Evolutionary conservation across 2,329 filamentous ascomycete species (phyloP).

Genomic region (Karstenula rhodostoma): DNA sequence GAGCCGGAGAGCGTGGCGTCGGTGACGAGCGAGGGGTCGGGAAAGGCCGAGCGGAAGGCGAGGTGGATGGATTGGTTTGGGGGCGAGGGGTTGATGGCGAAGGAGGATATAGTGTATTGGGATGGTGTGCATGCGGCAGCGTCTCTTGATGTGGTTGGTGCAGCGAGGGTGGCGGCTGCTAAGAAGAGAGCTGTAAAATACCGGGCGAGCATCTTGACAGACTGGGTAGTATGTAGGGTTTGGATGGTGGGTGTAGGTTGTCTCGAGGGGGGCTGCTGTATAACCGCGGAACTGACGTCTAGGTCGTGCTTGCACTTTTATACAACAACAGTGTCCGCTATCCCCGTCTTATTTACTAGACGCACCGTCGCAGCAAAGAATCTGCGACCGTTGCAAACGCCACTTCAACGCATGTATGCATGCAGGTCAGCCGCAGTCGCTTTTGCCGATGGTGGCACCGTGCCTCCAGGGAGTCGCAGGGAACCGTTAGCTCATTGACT

Average conservation of each 20-base stretch:
- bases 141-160: neutral
- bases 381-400: conserved; percentile 8
- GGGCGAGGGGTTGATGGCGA: conserved; percentile 21
- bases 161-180: conserved; percentile 22
- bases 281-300: neutral
- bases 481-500: neutral
- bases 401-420: neutral
- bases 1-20: conserved; percentile 30
- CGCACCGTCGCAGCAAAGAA: neutral
- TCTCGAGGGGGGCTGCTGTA: neutral
- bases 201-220: conserved; percentile 21
- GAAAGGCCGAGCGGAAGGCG: conserved; percentile 33
- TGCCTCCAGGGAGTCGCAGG: conserved; percentile 1
- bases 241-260: conserved; percentile 2
- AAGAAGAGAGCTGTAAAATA: conserved; percentile 25
- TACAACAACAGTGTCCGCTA: neutral
- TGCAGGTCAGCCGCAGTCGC: conserved; percentile 13
- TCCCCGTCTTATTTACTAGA: too few relatives aligned
- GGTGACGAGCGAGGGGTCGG: conserved; percentile 19
- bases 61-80: conserved; percentile 31
- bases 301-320: neutral
- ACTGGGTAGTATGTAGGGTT: conserved; percentile 1
- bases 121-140: conserved; percentile 31
- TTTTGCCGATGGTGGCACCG: neutral
- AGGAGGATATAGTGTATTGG: conserved; percentile 38